Evolutionary conservation across 768 basidiomycete genomes (phyloP), one percentile per base, ranked within the genome.

Genomic region (Suillus subluteus): DNA sequence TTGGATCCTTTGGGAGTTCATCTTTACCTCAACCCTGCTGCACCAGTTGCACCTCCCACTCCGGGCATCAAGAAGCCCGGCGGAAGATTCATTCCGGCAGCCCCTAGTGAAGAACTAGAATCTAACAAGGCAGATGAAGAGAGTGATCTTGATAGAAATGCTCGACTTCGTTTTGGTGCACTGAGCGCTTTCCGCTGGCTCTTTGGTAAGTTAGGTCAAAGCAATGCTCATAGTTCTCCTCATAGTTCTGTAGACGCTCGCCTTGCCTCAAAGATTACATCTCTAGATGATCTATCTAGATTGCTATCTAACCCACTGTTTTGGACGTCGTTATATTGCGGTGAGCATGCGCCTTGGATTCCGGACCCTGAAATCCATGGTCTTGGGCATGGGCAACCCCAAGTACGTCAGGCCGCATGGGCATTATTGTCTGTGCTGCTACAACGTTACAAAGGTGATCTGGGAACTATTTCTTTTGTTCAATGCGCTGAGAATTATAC

Each of bases 331-430:
- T 78, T 90, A 8, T 83, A 84, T 68, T 81, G 83, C 38, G 79
- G 74, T 1, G 79, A 79, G 67, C 71, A 66, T 11, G 81, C 80
- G 40, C 82, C 83, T 0, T 86, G 83, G 73, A 75, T 77, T 16
- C 59, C 59, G 6, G 59, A 61, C 59, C 41, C 59, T 43, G 78
- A 78, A 2, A 67, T 82, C 6, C 81, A 82, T 59, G 78, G 79
- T 58, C 87, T 91, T 68, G 93, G 92, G 1, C 81, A 79, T 41
- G 81, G 76, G 3, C 92, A 95, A 70, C 91, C 94, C 3, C 83
- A 82, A 48, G 90, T 95, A 38, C 85, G 95, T 21, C 85, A 88
- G 73, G 83, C 89, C 13, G 86, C 88, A 0, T 97, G 95, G 90
- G 71, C 69, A 89, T 73, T 91, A 13, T 83, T 82, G 64, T 74